These are phyloP conservation scores for Eucalyptus sp. DNA, from an alignment of 345 rosid species.

Conservation along the genomic window DNA sequence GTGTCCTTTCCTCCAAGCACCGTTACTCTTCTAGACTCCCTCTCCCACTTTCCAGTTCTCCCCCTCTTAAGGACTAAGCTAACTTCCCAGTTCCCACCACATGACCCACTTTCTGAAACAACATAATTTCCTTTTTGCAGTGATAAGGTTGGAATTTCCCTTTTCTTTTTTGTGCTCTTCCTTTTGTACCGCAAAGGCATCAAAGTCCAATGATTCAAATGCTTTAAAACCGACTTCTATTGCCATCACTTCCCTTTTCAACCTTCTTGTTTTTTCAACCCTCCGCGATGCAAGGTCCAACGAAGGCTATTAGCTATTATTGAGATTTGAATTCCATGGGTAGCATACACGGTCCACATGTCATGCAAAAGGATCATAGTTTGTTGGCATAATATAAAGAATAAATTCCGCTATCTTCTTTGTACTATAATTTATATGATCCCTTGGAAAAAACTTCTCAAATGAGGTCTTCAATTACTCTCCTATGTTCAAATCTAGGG, in stretches of 20 bases:
- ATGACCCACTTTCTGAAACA: neutral
- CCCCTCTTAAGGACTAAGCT: neutral
- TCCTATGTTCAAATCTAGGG: neutral
- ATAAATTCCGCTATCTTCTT: neutral
- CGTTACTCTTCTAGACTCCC: neutral
- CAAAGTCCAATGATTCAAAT: neutral
- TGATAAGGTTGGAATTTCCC: neutral
- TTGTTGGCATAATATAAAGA: neutral
- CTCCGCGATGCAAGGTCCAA: neutral
- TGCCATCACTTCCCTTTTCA: neutral
- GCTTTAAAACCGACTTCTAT: neutral
- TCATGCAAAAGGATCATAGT: neutral
- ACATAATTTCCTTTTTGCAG: neutral
- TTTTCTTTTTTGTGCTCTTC: neutral
- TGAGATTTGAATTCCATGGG: neutral
- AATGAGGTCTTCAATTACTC: neutral
- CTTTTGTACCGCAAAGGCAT: neutral
- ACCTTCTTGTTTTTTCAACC: neutral
- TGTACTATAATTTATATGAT: neutral
- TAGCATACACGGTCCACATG: neutral
- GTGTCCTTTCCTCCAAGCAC: neutral
- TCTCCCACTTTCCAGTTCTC: neutral
- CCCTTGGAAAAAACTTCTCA: neutral
- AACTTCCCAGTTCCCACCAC: neutral
- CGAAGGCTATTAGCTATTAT: neutral